Base-by-base conservation (phyloP, 306 rosid genomes). In the Cucumis melo region DNA sequence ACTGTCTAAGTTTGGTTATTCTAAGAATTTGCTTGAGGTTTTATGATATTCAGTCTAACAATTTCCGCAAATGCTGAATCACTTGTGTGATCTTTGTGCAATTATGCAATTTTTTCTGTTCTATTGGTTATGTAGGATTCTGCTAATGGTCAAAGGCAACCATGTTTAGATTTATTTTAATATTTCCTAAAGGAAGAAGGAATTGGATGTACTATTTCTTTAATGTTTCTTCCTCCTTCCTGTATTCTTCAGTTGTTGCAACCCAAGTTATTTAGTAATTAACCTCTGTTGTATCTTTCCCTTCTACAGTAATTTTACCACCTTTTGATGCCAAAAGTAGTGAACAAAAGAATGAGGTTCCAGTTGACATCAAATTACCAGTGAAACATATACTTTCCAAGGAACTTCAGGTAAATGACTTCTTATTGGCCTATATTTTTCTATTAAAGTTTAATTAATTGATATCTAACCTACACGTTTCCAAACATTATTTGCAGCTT, bases 341-440 rank as follows among this genome's bases (percentile, higher is more conserved):
- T 70, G 96, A 94, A 75, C 85, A 77, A 42, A 90, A 88, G 85
- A 92, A 89, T 56, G 88, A 81, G 63, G 76, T 89, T 85, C 86
- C 90, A 7, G 78, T 88, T 81, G 99, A 92, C 77, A 80, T 84
- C 80, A 94, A 94, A 80, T 83, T 90, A 83, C 98, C 98, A 54
- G 90, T 92, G 77, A 94, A 88, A 83, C 99, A 91, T 65, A 74
- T 92, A 66, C 78, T 94, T 58, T 89, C 98, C 55, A 89, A 83
- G 87, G 98, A 94, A 82, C 97, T 92, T 84, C 96, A 87, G 95
- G 99, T 94, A 85, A 29, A 59, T 71, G 50, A 11, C 10, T 80
- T 71, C 32, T 34, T 50, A 50, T 48, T 72, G 4, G 44, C 60
- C 23, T 51, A 23, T 15, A 51, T 72, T 72, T 1, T 72, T 29